A percentile compares a stretch with the other conserved stretches of the same genome.
Evolutionary conservation across 176 grass and related monocot genomes (phyloP).

Genomic region (Carex pumila): DNA sequence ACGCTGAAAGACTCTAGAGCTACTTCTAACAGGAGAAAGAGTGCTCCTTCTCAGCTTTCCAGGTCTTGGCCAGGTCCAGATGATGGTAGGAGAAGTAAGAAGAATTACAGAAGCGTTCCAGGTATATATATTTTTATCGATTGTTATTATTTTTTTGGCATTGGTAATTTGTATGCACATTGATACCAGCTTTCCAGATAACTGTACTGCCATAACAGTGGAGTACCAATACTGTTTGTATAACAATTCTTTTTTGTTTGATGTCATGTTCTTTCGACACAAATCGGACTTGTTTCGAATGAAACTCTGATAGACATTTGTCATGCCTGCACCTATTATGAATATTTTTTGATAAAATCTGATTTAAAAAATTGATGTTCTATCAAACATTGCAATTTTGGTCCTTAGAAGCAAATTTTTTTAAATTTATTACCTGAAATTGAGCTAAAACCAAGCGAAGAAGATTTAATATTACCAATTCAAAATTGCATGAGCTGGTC

Average conservation of each 20-base stretch:
- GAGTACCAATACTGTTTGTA: not conserved
- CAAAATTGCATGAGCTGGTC: not conserved
- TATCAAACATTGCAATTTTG: not conserved
- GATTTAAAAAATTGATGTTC: not conserved
- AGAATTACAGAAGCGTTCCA: slow-evolving; percentile 34
- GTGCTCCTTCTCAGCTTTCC: slow-evolving; percentile 50
- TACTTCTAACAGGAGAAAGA: slow-evolving; percentile 28
- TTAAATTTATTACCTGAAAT: not conserved
- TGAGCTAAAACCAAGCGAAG: not conserved
- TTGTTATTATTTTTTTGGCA: not conserved
- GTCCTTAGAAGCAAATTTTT: not conserved
- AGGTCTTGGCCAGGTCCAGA: slow-evolving; percentile 63
- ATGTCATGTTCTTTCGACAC: not conserved
- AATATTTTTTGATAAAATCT: not conserved
- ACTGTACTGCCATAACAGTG: not conserved
- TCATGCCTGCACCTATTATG: not conserved
- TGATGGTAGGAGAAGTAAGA: slow-evolving; percentile 43
- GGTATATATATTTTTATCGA: slow-evolving; percentile 28
- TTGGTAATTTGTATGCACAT: not conserved
- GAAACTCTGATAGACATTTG: not conserved
- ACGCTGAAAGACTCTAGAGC: slow-evolving; percentile 48
- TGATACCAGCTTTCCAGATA: not conserved
- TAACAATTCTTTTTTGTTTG: not conserved
- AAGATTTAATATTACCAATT: not conserved
- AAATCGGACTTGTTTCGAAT: not conserved